Base-by-base conservation (phyloP, 345 rosid species). In the Eucalyptus regnans region DNA sequence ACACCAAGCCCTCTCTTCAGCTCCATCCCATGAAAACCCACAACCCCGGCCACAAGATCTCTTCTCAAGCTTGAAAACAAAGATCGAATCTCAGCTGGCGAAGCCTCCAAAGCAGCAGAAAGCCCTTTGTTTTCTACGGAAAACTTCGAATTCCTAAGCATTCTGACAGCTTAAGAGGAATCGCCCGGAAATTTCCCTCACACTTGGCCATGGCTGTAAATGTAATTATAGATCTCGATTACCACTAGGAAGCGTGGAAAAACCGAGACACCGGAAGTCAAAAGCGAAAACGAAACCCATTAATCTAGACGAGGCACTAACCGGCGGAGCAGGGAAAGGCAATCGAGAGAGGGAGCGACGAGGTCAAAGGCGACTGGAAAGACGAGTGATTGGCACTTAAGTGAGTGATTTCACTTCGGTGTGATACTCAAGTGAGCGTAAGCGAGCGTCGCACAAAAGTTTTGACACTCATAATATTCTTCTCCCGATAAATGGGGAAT, bases 1-100 rank as follows among this genome's bases (percentile, higher is more conserved):
- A 90, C 93, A 88, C 92, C 94, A 90, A 92, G 86, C 94, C 92
- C 94, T 68, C 91, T 41, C 91, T 92, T 94, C 96, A 94, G 93
- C 90, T 89, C 91, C 86, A 86, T 43, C 86, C 88, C 87, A 18
- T 29, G 56, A 14, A 49, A n/a, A 7, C 76, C 76, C 76, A 12
- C 76, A 7, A n/a, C 41, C 76, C 62, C 86, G 17, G 33, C 56
- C 23, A 4, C 86, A 4, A 49, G 49, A 13, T 37, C 6, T 23
- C 49, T 51, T 86, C 68, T 27, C 66, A n/a, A 86, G 48, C 88
- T 31, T 11, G 49, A 84, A 46, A 43, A 14, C 29, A 46, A 12
- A 4, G 51, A 50, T 43, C 15, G 51, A 84, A 64, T 64, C 76
- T 64, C 76, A n/a, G 37, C 37, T 14, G 14, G 71, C 76, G 17